Evolutionary conservation across 495 filamentous ascomycete species (phyloP), one percentile per base, ranked within the genome.

Genomic region (Lasiosphaeria miniovina): DNA sequence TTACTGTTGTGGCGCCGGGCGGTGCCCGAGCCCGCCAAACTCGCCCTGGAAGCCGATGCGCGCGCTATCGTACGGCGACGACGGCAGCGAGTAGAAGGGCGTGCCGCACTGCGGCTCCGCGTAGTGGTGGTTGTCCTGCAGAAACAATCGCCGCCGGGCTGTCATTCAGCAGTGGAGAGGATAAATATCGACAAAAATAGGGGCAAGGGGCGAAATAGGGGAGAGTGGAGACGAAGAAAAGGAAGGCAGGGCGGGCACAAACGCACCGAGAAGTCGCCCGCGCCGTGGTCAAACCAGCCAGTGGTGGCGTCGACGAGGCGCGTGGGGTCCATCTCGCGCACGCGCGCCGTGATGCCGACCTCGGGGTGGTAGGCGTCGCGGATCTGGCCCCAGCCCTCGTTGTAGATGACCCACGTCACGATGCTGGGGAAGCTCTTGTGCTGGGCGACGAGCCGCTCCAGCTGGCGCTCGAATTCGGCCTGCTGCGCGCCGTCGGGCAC

Each of bases 381-480:
- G 31, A 79, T 68, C 59, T 89, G 86, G 8, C 84, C 86, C 86
- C 86, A 89, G 36, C 85, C 86, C 65, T 89, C 86, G 66, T 89
- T 89, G 67, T 89, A 89, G 61, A 89, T 82, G 41, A 87, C 72
- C 76, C 76, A 79, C 4, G 74, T 72, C 8, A 80, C 70, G 55
- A 89, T 88, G 55, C 80, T 83, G 0, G 86, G 80, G 62, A 83
- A 86, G 63, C 75, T 82, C 71, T 80, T 86, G 67, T 81, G 81
- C 64, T 89, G 84, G 55, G 79, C 73, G 49, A 89, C 68, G 49
- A 88, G 64, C 9, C 87, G 57, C 15, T 85, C 82, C 6, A 89
- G 75, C 66, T 89, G 83, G 0, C 86, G 80, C 35, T 71, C 69
- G 62, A 88, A 89, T 57, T 89, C 86, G 4, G 60, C 67, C 59